These are phyloP conservation scores for Trametopsis cervina DNA, from an alignment of 768 basidiomycete species.

Conservation along the genomic window DNA sequence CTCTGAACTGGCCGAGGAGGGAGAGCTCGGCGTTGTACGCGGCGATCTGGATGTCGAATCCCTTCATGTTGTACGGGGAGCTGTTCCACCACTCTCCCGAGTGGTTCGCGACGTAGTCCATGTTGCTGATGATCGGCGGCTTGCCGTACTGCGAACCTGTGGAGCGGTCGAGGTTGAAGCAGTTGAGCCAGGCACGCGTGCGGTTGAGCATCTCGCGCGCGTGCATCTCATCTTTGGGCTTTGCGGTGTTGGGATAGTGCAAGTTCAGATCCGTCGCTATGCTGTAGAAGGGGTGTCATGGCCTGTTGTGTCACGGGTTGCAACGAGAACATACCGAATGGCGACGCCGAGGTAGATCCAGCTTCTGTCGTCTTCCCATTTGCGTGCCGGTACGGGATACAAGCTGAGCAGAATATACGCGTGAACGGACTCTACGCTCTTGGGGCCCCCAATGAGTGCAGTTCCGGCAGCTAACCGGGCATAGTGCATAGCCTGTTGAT, in stretches of 20 bases:
- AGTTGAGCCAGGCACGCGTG: slow-evolving; percentile 85
- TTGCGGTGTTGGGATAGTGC: slow-evolving; percentile 61
- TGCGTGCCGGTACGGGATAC: slow-evolving; percentile 64
- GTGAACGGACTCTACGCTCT: slow-evolving; percentile 78
- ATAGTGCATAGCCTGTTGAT: slow-evolving; percentile 63
- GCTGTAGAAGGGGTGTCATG: slow-evolving; percentile 32
- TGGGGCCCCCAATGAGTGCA: slow-evolving; percentile 67
- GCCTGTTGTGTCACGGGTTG: no score
- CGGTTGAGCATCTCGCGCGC: slow-evolving; percentile 86
- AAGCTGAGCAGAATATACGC: slow-evolving; percentile 79
- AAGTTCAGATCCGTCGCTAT: slow-evolving; percentile 88
- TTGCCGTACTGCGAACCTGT: slow-evolving; percentile 87
- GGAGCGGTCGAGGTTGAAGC: slow-evolving; percentile 87
- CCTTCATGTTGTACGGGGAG: slow-evolving; percentile 58
- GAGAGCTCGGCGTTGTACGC: slow-evolving; percentile 72
- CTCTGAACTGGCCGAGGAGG: slow-evolving; percentile 51
- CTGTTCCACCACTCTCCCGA: slow-evolving; percentile 65
- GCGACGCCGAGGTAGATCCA: slow-evolving; percentile 89
- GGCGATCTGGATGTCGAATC: slow-evolving; percentile 77
- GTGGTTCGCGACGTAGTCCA: slow-evolving; percentile 70
- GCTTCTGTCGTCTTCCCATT: slow-evolving; percentile 86
- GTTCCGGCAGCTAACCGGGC: slow-evolving; percentile 73
- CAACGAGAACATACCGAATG: slow-evolving; percentile 50
- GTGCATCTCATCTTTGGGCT: slow-evolving; percentile 72
- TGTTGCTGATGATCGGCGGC: slow-evolving; percentile 68